phyloP scores from a whole-genome alignment of 345 rosid genomes.

The Punica granatum region DNA sequence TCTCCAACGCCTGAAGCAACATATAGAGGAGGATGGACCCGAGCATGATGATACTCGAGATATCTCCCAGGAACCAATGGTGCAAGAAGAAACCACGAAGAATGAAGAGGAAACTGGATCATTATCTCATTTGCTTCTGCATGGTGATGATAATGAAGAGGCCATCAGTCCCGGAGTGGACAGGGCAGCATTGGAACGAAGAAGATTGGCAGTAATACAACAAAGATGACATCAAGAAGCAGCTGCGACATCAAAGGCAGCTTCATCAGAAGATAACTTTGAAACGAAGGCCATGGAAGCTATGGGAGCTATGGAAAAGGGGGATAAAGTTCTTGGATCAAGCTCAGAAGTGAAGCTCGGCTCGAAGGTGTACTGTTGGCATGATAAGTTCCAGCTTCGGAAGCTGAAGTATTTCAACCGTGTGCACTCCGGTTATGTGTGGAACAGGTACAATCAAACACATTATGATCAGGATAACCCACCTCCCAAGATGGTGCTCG shows the following conservation, averaged over 20 bases:
- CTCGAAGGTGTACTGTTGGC: slow-evolving; percentile 99
- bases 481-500: slow-evolving; percentile 91
- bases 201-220: slow-evolving; percentile 52
- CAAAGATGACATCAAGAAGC: slow-evolving; percentile 68
- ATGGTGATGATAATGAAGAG: slow-evolving; percentile 76
- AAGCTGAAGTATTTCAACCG: slow-evolving; percentile 93
- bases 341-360: slow-evolving; percentile 91
- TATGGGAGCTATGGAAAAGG: slow-evolving; percentile 97
- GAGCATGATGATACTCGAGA: slow-evolving; percentile 43
- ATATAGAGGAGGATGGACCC: slow-evolving; percentile 44
- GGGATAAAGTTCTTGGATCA: slow-evolving; percentile 85
- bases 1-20: slow-evolving; percentile 72
- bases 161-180: slow-evolving; percentile 96
- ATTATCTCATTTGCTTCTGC: slow-evolving; percentile 77
- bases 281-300: slow-evolving; percentile 85
- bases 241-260: slow-evolving; percentile 60
- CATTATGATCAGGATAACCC: slow-evolving; percentile 92
- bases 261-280: slow-evolving; percentile 64
- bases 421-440: slow-evolving; percentile 94
- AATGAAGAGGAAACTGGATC: slow-evolving; percentile 72
- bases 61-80: slow-evolving; percentile 56
- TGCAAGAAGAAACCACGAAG: slow-evolving; percentile 36
- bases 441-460: slow-evolving; percentile 94
- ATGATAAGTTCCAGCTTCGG: slow-evolving; percentile 90
- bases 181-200: slow-evolving; percentile 64